Evolutionary conservation across 1,139 yeast genomes (phyloP).

Genomic region (Lodderomyces parapsilosis): DNA sequence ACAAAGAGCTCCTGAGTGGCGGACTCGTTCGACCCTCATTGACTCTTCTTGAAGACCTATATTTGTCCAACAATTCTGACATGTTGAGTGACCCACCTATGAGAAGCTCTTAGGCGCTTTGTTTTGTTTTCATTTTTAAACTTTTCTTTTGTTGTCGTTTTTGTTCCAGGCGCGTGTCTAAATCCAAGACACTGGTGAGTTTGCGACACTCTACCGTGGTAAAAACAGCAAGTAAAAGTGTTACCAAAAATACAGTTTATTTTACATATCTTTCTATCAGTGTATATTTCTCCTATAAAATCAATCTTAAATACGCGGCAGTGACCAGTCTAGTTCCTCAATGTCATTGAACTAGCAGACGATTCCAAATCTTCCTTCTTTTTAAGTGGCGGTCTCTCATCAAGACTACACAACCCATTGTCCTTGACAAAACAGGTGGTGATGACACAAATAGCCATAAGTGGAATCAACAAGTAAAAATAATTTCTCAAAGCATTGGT

Average conservation of each 20-base stretch:
- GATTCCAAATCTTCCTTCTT: slow-evolving; percentile 12
- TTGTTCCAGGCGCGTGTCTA: slow-evolving; percentile 3
- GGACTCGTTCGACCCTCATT: background rate
- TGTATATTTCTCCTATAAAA: background rate
- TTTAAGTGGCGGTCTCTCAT: slow-evolving; percentile 21
- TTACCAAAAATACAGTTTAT: background rate
- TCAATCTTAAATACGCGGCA: background rate
- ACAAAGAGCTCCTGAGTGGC: background rate
- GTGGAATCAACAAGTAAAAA: slow-evolving; percentile 40
- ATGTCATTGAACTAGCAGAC: slow-evolving; percentile 13
- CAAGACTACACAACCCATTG: slow-evolving; percentile 38
- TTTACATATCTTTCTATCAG: too few species aligned
- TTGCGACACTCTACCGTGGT: background rate
- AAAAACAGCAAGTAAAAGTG: too few species aligned
- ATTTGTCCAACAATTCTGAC: slow-evolving; percentile 12
- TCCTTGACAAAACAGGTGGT: slow-evolving; percentile 38
- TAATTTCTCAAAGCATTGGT: slow-evolving; percentile 36
- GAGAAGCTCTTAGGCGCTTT: background rate
- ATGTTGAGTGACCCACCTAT: slow-evolving; percentile 1
- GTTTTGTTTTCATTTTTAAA: background rate
- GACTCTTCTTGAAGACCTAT: slow-evolving; percentile 6
- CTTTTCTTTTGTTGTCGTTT: background rate
- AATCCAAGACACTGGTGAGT: background rate
- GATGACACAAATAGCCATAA: slow-evolving; percentile 38
- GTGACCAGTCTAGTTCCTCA: slow-evolving; percentile 1